Evolutionary conservation across 306 rosid genomes (phyloP).

Genomic region (Cercis canadensis): DNA sequence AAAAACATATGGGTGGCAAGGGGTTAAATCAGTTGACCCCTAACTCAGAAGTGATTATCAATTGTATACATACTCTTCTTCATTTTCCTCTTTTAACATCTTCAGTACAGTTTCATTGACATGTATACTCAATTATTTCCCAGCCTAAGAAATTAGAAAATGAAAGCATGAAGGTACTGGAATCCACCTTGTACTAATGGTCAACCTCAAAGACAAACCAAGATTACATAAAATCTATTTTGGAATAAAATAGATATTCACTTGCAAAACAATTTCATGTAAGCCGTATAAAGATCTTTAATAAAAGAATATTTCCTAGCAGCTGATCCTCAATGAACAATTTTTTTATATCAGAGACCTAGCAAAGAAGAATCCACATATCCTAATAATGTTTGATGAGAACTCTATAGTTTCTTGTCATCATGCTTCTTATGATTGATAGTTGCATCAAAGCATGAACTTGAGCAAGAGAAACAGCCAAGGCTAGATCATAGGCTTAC

Average conservation of each 20-base stretch:
- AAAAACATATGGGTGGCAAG: conserved; percentile 25
- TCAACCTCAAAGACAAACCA: too few species aligned
- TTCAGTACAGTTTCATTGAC: not conserved
- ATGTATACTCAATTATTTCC: too few species aligned
- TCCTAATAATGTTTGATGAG: too few species aligned
- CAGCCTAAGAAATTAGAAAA: too few species aligned
- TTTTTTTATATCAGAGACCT: not conserved
- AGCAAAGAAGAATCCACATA: too few species aligned
- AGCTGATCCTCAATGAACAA: not conserved
- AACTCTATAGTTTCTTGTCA: too few species aligned
- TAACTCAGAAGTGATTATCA: conserved; percentile 10
- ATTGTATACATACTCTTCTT: conserved; percentile 2
- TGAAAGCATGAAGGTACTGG: too few species aligned
- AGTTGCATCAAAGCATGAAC: not conserved
- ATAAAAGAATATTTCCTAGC: not conserved
- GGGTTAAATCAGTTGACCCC: conserved; percentile 31
- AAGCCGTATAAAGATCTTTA: not conserved
- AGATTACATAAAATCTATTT: too few species aligned
- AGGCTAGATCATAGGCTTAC: conserved; percentile 55
- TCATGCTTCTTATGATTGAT: not conserved
- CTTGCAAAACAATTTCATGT: not conserved
- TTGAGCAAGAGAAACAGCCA: conserved; percentile 29
- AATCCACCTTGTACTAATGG: too few species aligned
- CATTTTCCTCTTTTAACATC: conserved; percentile 19
- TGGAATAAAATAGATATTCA: too few species aligned